phyloP scores from a whole-genome alignment of 2,329 filamentous ascomycete species.

The Tolypocladium capitatum region DNA sequence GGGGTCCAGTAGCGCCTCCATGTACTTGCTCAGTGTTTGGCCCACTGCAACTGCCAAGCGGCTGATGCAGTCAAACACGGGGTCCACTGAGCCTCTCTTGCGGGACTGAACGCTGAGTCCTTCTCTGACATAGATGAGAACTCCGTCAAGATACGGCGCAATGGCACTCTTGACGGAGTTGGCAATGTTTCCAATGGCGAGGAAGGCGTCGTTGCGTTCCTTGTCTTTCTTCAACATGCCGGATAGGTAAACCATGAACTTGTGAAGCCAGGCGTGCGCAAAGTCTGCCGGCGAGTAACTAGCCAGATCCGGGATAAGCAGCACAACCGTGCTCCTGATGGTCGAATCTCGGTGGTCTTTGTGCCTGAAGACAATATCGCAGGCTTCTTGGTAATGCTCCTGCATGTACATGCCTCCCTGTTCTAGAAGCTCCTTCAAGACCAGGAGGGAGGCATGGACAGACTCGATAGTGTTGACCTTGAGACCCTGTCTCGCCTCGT shows the following conservation, averaged over 20 bases:
- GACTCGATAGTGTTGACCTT: slow-evolving; percentile 71
- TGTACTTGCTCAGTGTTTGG: slow-evolving; percentile 94
- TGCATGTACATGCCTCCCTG: slow-evolving; percentile 99
- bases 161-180: slow-evolving; percentile 94
- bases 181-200: slow-evolving; percentile 91
- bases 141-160: slow-evolving; percentile 85
- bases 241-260: slow-evolving; percentile 94
- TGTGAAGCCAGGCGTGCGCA: slow-evolving; percentile 73
- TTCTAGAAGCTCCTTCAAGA: slow-evolving; percentile 81
- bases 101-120: slow-evolving; percentile 70
- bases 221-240: slow-evolving; percentile 90
- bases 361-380: slow-evolving; percentile 82
- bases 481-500: slow-evolving; percentile 69
- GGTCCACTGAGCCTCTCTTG: slow-evolving; percentile 51
- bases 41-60: slow-evolving; percentile 90
- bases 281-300: slow-evolving; percentile 89
- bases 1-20: slow-evolving; percentile 86
- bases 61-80: slow-evolving; percentile 96
- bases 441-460: slow-evolving; percentile 86
- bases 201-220: slow-evolving; percentile 84
- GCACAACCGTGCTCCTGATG: slow-evolving; percentile 79
- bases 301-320: slow-evolving; percentile 83
- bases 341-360: slow-evolving; percentile 85
- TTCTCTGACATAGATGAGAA: slow-evolving; percentile 85
- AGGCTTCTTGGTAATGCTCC: slow-evolving; percentile 79